These are phyloP conservation scores for Rhodomyrtus tomentosa DNA, from an alignment of 345 rosid species.

Conservation along the genomic window DNA sequence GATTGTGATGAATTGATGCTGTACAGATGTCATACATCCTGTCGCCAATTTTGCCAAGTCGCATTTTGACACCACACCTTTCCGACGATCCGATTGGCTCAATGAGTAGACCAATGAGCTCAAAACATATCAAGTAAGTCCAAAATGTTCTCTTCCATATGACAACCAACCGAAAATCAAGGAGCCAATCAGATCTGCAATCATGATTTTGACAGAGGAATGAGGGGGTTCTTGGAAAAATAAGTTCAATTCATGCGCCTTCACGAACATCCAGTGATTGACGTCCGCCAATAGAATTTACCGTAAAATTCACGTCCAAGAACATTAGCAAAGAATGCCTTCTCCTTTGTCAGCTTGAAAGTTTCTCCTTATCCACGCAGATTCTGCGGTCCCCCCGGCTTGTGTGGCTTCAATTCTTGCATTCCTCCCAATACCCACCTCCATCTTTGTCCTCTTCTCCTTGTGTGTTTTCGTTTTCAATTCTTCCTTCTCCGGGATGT, in stretches of 20 bases:
- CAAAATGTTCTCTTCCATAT: not conserved
- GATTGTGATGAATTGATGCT: not conserved
- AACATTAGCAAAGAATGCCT: not conserved
- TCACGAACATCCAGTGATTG: not conserved
- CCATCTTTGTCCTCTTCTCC: not conserved
- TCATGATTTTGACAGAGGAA: not conserved
- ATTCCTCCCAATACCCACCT: not conserved
- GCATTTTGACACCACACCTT: not conserved
- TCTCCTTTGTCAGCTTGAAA: not conserved
- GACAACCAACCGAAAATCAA: not conserved
- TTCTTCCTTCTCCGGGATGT: not conserved
- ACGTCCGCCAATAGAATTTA: not conserved
- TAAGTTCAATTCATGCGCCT: not conserved
- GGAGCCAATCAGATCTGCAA: not conserved
- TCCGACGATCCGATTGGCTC: not conserved
- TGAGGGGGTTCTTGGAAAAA: not conserved
- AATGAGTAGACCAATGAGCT: not conserved
- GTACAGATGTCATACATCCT: not conserved
- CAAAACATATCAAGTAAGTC: not conserved
- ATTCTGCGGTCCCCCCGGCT: not conserved
- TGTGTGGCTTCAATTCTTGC: slow-evolving; percentile 26
- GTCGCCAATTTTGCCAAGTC: not conserved
- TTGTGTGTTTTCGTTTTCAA: slow-evolving; percentile 2
- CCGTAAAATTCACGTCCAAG: not conserved
- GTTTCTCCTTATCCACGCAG: slow-evolving; percentile 2